phyloP scores from a whole-genome alignment of 495 filamentous ascomycete genomes.

The Penicillium odoratum region DNA sequence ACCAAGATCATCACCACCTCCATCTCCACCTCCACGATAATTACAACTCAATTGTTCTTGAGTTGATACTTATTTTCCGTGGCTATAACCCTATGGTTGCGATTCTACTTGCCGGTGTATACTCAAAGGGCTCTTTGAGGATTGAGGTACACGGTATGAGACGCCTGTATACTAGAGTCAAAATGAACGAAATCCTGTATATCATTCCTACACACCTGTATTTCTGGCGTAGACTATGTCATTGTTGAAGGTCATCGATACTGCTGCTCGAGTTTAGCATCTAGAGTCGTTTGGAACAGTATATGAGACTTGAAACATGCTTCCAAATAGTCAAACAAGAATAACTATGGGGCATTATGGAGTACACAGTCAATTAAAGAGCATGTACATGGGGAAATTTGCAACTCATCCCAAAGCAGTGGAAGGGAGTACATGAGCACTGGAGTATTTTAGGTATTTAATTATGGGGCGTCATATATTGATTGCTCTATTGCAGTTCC shows the following conservation, averaged over 20 bases:
- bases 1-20: not conserved
- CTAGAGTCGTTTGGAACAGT: too few relatives aligned
- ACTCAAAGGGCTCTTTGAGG: not conserved
- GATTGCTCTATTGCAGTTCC: not conserved
- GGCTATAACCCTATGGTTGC: not conserved
- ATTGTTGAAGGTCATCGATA: too few relatives aligned
- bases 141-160: constrained; percentile 12
- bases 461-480: not conserved
- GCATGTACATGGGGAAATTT: too few relatives aligned
- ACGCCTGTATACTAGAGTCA: constrained; percentile 32
- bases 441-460: too few relatives aligned
- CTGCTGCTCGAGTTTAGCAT: too few relatives aligned
- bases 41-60: not conserved
- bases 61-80: not conserved
- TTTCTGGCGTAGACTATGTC: not conserved
- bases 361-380: too few relatives aligned
- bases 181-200: constrained; percentile 20
- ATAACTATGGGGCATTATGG: not conserved
- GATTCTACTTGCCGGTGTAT: constrained; percentile 1
- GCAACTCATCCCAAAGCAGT: too few relatives aligned
- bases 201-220: constrained; percentile 9
- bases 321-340: not conserved
- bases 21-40: not conserved
- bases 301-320: too few relatives aligned
- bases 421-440: too few relatives aligned